Conservation (phyloP, 2,329 filamentous ascomycete genomes). For the Herpotrichia juniperi region DNA sequence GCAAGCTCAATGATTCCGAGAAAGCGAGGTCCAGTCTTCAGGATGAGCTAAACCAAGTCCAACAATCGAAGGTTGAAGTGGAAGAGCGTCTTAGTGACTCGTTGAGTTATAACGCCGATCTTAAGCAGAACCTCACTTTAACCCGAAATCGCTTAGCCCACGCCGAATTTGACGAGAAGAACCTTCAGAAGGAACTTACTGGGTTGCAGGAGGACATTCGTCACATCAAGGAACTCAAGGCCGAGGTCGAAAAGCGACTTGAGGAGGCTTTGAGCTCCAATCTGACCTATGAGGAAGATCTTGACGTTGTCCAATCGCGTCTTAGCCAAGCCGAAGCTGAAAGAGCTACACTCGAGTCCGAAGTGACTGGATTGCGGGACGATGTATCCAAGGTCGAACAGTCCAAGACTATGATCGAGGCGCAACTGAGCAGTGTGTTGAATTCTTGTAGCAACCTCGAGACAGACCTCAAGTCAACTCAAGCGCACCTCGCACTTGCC, state of each 20-base stretch:
- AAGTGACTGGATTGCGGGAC: neutral
- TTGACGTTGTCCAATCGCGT: neutral
- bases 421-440: constrained; percentile 1
- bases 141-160: constrained; percentile 16
- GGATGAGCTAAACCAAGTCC: constrained; percentile 23
- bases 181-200: constrained; percentile 9
- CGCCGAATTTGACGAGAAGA: constrained; percentile 17
- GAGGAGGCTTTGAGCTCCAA: constrained; percentile 12
- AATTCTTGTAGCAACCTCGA: neutral
- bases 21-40: constrained; percentile 21
- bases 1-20: constrained; percentile 28
- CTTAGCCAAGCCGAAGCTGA: neutral
- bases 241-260: constrained; percentile 3
- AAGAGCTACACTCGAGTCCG: neutral
- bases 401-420: constrained; percentile 21
- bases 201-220: neutral
- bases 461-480: neutral
- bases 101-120: constrained; percentile 2
- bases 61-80: constrained; percentile 11
- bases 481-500: constrained; percentile 11
- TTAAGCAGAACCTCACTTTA: constrained; percentile 11
- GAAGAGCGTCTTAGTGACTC: constrained; percentile 10
- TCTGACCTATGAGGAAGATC: constrained; percentile 3
- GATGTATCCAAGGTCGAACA: constrained; percentile 12
- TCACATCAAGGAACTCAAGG: neutral